phyloP scores from a whole-genome alignment of 306 rosid species.

The Herpetospermum pedunculosum region DNA sequence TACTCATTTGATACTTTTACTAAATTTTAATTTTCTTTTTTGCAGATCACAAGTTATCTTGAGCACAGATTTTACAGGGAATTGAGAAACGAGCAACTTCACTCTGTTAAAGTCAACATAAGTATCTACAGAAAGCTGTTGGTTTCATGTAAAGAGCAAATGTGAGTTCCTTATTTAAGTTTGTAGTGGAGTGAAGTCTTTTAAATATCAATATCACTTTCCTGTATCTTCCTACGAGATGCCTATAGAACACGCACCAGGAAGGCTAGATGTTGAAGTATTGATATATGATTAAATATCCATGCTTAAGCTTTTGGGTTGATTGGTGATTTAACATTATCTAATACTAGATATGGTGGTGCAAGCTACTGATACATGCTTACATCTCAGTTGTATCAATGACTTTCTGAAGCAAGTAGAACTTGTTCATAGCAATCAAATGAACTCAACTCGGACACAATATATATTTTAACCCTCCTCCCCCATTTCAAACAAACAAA shows the following conservation, averaged over 20 bases:
- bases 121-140: constrained; percentile 66
- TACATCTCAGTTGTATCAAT: neutral
- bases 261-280: neutral
- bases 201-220: neutral
- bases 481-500: neutral
- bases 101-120: constrained; percentile 58
- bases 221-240: neutral
- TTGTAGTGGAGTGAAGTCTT: neutral
- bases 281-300: no score
- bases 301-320: no score
- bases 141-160: constrained; percentile 63
- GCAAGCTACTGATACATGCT: neutral
- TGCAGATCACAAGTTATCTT: constrained; percentile 67
- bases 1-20: no score
- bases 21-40: constrained; percentile 1
- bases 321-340: no score
- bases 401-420: neutral
- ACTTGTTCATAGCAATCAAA: neutral
- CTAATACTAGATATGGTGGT: no score
- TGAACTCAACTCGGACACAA: neutral
- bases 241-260: neutral
- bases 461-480: neutral
- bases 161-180: constrained; percentile 42
- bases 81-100: constrained; percentile 65
- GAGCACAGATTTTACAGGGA: constrained; percentile 83